Evolutionary conservation across 306 rosid genomes (phyloP).

Genomic region (Medicago lupulina): DNA sequence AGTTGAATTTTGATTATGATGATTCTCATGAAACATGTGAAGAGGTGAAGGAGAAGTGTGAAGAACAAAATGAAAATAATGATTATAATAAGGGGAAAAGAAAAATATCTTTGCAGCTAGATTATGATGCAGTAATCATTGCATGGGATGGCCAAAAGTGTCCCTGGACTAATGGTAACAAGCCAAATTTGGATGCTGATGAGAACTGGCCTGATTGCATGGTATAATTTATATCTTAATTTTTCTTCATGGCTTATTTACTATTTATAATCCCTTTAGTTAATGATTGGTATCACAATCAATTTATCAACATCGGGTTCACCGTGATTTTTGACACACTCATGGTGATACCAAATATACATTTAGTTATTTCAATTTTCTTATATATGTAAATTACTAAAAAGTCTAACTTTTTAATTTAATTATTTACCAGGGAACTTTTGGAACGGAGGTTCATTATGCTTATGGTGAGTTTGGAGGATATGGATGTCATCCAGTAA

Average conservation of each 20-base stretch:
- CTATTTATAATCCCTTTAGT: neutral
- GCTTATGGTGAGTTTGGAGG: slow-evolving; percentile 52
- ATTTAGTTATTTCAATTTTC: too few relatives aligned
- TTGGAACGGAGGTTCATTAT: slow-evolving; percentile 42
- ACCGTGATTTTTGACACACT: too few relatives aligned
- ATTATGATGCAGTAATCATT: slow-evolving; percentile 75
- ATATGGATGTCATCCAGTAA: slow-evolving; percentile 46
- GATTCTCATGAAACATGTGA: slow-evolving; percentile 49
- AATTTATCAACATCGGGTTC: too few relatives aligned
- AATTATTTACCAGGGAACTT: slow-evolving; percentile 45
- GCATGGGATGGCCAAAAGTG: slow-evolving; percentile 79
- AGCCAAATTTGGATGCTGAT: slow-evolving; percentile 64
- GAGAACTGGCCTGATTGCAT: slow-evolving; percentile 59
- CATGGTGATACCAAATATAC: too few relatives aligned
- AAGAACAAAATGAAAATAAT: slow-evolving; percentile 19
- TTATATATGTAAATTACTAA: neutral
- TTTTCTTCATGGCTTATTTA: neutral
- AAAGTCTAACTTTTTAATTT: neutral
- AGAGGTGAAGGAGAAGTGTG: slow-evolving; percentile 47
- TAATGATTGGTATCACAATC: too few relatives aligned
- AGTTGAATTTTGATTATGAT: slow-evolving; percentile 62
- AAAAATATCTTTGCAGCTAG: slow-evolving; percentile 66
- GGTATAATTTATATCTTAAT: slow-evolving; percentile 45
- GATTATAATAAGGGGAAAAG: slow-evolving; percentile 33
- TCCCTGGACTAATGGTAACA: slow-evolving; percentile 75